Evolutionary conservation across 257 asterid species (phyloP), one percentile per base, ranked within the genome.

Genomic region (Sherardia arvensis): DNA sequence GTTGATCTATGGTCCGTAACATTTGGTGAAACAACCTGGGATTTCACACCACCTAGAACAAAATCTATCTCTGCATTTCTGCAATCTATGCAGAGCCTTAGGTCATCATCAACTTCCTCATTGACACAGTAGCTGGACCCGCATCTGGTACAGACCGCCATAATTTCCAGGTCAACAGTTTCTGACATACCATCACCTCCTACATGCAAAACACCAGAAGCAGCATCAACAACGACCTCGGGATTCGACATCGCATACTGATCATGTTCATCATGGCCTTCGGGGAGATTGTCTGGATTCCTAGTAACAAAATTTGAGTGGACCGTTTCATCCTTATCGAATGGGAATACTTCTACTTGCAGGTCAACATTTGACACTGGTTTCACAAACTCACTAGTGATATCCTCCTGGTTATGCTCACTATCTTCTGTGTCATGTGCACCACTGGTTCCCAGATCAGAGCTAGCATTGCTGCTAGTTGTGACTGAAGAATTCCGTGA

Each of bases 391-490:
- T 64, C 79, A 57, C 83, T 81, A 40, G 76, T 74, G 55, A 80
- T 73, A 45, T 81, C 94, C 71, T 85, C 95, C 66, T 76, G 91
- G 73, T 75, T 83, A 38, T 71, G 94, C 71, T 76, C 97, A 64
- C 80, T 78, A 74, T 71, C 92, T 80, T 84, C 92, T 66, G 75
- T 72, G 79, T 83, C 97, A 66, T 77, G 85, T 33, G 77, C 87
- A 66, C 80, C 88, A 70, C 80, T 79, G 15, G 79, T 76, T 64
- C 80, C 87, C 74, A 71, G 87, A 70, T 90, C 96, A 49, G 93
- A 85, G 81, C 92, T 87, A 69, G 92, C 90, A 78, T 85, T 85
- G 71, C 91, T 87, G 84, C 96, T 90, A 32, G 95, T 85, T 60
- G 96, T 81, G 76, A 87, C 74, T 22, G 97, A 86, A 70, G 97